Evolutionary conservation across 2,329 filamentous ascomycete species (phyloP).

Genomic region (Chalaropsis thielavioides): DNA sequence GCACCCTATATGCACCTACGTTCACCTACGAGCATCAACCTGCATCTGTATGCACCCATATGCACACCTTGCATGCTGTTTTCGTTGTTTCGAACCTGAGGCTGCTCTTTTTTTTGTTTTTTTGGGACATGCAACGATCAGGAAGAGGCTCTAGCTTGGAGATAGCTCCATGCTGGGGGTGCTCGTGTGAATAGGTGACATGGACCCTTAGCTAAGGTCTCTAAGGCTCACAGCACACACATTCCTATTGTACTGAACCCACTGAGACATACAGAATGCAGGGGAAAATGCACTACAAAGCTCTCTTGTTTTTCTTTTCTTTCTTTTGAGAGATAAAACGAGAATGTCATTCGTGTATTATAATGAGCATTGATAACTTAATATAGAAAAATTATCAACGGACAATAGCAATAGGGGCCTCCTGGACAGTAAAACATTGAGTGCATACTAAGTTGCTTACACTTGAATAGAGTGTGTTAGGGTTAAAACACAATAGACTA

Average conservation of each 20-base stretch:
- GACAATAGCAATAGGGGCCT: too few species aligned
- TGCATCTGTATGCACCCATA: neutral
- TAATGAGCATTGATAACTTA: too few species aligned
- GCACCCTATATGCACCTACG: neutral
- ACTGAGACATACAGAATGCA: neutral
- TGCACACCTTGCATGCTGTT: neutral
- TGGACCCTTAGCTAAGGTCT: neutral
- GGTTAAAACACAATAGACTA: neutral
- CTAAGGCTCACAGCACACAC: neutral
- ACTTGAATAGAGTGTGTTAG: too few species aligned
- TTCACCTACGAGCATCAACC: neutral
- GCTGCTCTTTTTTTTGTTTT: neutral
- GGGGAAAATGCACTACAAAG: neutral
- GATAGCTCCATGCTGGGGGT: neutral
- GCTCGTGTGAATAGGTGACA: neutral
- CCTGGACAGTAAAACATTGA: too few species aligned
- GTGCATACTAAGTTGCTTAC: too few species aligned
- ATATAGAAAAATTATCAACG: neutral
- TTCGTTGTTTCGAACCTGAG: neutral
- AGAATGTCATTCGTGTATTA: too few species aligned
- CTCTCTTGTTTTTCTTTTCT: too few species aligned
- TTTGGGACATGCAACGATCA: neutral
- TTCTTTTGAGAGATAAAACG: too few species aligned
- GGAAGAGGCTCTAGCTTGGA: neutral
- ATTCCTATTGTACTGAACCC: neutral